These are phyloP conservation scores for Pleurozium schreberi DNA, from an alignment of 225 moss, liverwort and hornwort genomes.

Conservation along the genomic window DNA sequence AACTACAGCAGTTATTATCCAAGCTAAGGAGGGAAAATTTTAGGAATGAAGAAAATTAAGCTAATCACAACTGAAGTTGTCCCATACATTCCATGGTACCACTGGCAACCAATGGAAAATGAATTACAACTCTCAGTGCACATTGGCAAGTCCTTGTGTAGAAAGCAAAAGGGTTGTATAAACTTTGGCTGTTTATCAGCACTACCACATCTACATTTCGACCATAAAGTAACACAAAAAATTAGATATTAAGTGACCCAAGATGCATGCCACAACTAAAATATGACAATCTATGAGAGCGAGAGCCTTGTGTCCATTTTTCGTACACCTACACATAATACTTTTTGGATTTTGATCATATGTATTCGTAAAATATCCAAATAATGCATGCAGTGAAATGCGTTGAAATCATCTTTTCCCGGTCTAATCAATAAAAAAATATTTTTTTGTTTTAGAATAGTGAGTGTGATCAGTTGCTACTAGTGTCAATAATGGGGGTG, in stretches of 20 bases:
- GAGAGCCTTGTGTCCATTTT: accelerated
- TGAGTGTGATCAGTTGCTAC: neutral
- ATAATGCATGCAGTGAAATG: neutral
- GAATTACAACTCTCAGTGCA: neutral
- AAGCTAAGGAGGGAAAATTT: neutral
- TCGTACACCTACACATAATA: neutral
- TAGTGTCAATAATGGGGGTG: no score
- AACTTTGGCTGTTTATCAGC: neutral
- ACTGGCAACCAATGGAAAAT: neutral
- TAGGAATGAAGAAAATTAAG: neutral
- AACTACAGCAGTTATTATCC: no score
- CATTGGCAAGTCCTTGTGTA: neutral
- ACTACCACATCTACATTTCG: no score
- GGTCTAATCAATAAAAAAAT: neutral
- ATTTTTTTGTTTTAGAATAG: neutral
- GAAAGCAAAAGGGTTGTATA: neutral
- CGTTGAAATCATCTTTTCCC: no score
- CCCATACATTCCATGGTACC: neutral
- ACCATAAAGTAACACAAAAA: neutral
- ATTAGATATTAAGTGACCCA: accelerated
- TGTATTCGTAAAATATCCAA: neutral
- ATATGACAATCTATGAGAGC: neutral
- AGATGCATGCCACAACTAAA: neutral
- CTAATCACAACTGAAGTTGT: neutral
- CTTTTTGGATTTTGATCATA: neutral